These are phyloP conservation scores for Xylaria sp. DNA, from an alignment of 2,329 filamentous ascomycete species.

Conservation along the genomic window DNA sequence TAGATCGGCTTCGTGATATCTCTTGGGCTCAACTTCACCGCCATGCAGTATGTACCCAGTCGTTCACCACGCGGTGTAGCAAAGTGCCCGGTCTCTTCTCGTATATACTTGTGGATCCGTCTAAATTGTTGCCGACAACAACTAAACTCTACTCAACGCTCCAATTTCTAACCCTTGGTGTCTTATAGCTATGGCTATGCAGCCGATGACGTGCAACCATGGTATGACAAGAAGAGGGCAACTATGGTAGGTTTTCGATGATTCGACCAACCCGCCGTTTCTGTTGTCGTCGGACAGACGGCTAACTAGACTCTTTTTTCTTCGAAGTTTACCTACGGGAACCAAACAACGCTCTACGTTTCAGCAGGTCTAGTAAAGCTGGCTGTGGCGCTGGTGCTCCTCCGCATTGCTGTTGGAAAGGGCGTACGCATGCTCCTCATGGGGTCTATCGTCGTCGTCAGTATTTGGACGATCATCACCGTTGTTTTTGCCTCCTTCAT, in stretches of 20 bases:
- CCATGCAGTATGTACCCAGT: conserved; percentile 32
- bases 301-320: conserved; percentile 12
- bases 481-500: conserved; percentile 41
- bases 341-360: conserved; percentile 41
- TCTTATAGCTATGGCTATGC: too few relatives aligned
- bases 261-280: not conserved
- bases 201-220: conserved; percentile 33
- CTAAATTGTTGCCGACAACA: not conserved
- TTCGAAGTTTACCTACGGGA: conserved; percentile 41
- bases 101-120: not conserved
- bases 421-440: conserved; percentile 34
- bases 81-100: not conserved
- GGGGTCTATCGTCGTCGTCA: conserved; percentile 37
- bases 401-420: conserved; percentile 37
- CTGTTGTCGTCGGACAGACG: not conserved
- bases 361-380: conserved; percentile 42
- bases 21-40: conserved; percentile 37
- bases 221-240: conserved; percentile 32
- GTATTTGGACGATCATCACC: conserved; percentile 41
- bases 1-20: conserved; percentile 39
- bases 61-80: not conserved
- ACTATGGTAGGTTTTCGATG: conserved; percentile 21
- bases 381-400: conserved; percentile 43
- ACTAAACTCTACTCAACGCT: not conserved
- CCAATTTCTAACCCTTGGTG: not conserved